Base-by-base conservation (phyloP, 2,329 filamentous ascomycete genomes). In the Pseudogymnoascus sp. region DNA sequence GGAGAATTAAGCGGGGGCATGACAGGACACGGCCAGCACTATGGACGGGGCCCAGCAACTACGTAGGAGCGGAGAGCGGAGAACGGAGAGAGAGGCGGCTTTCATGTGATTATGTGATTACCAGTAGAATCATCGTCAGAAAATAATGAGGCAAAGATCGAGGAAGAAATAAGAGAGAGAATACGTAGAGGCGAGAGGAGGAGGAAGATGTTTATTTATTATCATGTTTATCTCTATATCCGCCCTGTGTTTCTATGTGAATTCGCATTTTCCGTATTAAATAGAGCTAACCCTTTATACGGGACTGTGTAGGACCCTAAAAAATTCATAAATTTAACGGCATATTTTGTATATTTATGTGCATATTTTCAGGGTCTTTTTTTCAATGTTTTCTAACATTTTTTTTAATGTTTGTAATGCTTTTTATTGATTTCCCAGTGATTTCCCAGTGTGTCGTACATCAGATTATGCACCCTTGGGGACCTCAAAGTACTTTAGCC, bases 381-480 rank as follows among this genome's bases (percentile, higher is more conserved):
- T 50, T 36, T 8, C 10, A 12, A 7, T 12, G 16, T 21, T 34
- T 34, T 56, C 10, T 5, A 21, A 18, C 7, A 7, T 38, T 38
- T 38, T 38, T 38, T 53, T 56, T 21, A 18, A 36, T 56, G 25
- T 56, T 56, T 56, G 46, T 56, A 56, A 56, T 56, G 10, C 28
- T 8, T 56, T 28, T 36, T 6, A 56, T 18, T 16, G 25, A 34
- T 34, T 18, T 11, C 4, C 25, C 37, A 38, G 11, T 34, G 31
- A 34, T 34, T 34, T 14, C 8, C 6, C 5, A 38, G 8, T 3
- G 18, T 46, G n/a, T 14, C 12, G 25, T 34, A 18, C 50, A 56
- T 56, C 28, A 56, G 50, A 56, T 56, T 56, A 56, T 56, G 50
- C 50, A 56, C 28, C 34, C 28, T 56, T 34, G 50, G 50, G 50